A percentile compares a stretch with the other conserved stretches of the same genome.
Evolutionary conservation across 2,329 filamentous ascomycete species (phyloP).

Genomic region (Neophaeococcomyces aloes): DNA sequence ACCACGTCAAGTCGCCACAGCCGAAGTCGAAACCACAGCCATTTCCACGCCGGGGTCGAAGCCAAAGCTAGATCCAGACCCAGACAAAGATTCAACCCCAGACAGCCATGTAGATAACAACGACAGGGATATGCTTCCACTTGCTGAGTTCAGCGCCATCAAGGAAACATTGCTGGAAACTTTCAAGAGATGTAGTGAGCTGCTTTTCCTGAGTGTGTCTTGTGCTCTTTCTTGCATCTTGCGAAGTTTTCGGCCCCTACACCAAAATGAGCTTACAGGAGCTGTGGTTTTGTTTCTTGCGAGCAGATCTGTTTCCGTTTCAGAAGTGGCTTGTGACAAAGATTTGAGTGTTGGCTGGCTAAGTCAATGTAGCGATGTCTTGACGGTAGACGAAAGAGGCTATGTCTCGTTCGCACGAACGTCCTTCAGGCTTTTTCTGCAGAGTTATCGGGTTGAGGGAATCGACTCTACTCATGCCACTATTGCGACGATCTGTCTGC

Average conservation of each 20-base stretch:
- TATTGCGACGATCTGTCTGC: not conserved
- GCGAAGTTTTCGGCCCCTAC: slow-evolving; percentile 1
- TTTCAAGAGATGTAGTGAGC: not conserved
- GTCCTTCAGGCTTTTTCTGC: not conserved
- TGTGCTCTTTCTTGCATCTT: not conserved
- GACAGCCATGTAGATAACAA: too few species aligned
- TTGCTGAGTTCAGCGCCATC: not conserved
- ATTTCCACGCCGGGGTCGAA: too few species aligned
- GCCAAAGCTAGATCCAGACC: too few species aligned
- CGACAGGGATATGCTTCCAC: not conserved
- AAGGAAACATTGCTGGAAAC: not conserved
- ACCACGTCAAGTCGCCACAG: too few species aligned
- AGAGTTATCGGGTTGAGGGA: not conserved
- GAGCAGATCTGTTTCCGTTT: not conserved
- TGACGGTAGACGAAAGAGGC: not conserved
- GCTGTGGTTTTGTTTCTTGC: not conserved
- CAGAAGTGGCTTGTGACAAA: too few species aligned
- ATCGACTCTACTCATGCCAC: not conserved
- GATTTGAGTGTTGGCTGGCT: not conserved
- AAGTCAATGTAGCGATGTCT: not conserved
- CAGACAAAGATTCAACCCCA: too few species aligned
- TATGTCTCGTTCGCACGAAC: not conserved
- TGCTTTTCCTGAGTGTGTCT: not conserved
- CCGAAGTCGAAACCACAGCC: too few species aligned
- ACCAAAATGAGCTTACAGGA: not conserved